Percentiles rank a stretch among this genome's conserved stretches.
These are phyloP conservation scores for Talaromyces sp. DNA, from an alignment of 2,329 filamentous ascomycete genomes.

Conservation along the genomic window DNA sequence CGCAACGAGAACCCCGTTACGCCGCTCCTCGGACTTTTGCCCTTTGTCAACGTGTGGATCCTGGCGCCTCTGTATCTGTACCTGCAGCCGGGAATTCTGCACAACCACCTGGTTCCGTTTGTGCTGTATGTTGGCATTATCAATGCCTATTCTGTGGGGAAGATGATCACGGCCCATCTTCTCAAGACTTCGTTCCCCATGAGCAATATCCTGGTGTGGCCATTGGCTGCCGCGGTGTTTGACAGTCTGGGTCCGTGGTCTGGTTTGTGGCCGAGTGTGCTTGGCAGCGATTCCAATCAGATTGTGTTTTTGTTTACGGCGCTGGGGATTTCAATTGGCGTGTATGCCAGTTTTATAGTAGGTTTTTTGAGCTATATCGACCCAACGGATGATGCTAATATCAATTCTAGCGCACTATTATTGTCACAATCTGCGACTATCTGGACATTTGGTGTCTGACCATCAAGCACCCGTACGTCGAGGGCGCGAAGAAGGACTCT, in stretches of 20 bases:
- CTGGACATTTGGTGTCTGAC: conserved; percentile 97
- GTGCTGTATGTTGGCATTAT: conserved; percentile 80
- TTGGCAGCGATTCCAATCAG: conserved; percentile 76
- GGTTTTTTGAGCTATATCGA: conserved; percentile 15
- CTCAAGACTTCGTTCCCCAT: conserved; percentile 85
- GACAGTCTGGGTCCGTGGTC: conserved; percentile 72
- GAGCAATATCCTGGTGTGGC: conserved; percentile 75
- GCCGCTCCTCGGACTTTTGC: conserved; percentile 72
- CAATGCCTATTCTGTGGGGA: conserved; percentile 91
- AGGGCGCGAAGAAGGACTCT: conserved; percentile 20
- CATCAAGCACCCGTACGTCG: conserved; percentile 73
- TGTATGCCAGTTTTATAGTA: conserved; percentile 94
- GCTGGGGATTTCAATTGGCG: conserved; percentile 74
- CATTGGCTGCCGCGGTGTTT: conserved; percentile 69
- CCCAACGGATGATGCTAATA: conserved; percentile 6
- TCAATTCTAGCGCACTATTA: conserved; percentile 66
- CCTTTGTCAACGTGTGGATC: conserved; percentile 72
- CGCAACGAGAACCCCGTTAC: conserved; percentile 62
- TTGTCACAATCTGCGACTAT: conserved; percentile 96
- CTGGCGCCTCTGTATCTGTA: conserved; percentile 73
- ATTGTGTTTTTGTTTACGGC: conserved; percentile 86
- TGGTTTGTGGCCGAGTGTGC: conserved; percentile 63
- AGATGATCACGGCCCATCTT: conserved; percentile 92
- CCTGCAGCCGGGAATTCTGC: conserved; percentile 77
- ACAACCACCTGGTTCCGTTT: conserved; percentile 82